A percentile compares a stretch with the other conserved stretches of the same genome.
These are phyloP conservation scores for Taphrina deformans DNA, from an alignment of 1,139 yeast species.

Conservation along the genomic window DNA sequence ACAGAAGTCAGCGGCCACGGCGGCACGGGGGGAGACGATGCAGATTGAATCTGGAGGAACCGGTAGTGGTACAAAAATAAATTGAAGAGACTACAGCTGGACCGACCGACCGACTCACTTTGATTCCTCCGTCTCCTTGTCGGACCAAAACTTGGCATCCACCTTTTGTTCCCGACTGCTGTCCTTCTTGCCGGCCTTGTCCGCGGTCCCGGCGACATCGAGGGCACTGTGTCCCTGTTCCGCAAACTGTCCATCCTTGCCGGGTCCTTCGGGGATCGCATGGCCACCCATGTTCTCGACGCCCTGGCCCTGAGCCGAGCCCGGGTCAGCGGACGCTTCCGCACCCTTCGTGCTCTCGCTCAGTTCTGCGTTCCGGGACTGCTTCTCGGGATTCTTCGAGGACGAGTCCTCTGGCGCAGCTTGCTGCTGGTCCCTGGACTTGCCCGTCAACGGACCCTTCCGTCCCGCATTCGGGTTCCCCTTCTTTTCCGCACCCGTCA, in stretches of 20 bases:
- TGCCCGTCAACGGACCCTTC: constrained; percentile 14
- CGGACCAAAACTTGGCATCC: constrained; percentile 18
- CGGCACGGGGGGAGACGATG: no score
- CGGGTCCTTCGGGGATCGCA: constrained; percentile 18
- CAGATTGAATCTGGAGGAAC: no score
- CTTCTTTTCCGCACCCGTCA: constrained; percentile 12
- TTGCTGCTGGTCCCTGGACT: background rate
- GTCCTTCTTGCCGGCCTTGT: background rate
- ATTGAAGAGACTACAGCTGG: no score
- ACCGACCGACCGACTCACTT: no score
- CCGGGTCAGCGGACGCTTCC: constrained; percentile 5
- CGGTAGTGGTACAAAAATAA: no score
- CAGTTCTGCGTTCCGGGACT: constrained; percentile 1
- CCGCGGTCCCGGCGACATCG: constrained; percentile 7
- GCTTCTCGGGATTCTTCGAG: background rate
- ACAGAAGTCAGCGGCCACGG: background rate
- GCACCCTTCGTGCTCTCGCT: constrained; percentile 20
- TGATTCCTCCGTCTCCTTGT: background rate
- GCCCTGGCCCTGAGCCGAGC: constrained; percentile 8
- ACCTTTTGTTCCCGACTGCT: constrained; percentile 7
- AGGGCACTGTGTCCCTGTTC: constrained; percentile 15
- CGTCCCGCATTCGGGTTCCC: constrained; percentile 9
- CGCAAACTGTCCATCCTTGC: constrained; percentile 10
- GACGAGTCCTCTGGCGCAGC: constrained; percentile 4
- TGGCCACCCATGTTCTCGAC: constrained; percentile 21